These are phyloP conservation scores for Fragaria vesca DNA, from an alignment of 306 rosid genomes.

Conservation along the genomic window DNA sequence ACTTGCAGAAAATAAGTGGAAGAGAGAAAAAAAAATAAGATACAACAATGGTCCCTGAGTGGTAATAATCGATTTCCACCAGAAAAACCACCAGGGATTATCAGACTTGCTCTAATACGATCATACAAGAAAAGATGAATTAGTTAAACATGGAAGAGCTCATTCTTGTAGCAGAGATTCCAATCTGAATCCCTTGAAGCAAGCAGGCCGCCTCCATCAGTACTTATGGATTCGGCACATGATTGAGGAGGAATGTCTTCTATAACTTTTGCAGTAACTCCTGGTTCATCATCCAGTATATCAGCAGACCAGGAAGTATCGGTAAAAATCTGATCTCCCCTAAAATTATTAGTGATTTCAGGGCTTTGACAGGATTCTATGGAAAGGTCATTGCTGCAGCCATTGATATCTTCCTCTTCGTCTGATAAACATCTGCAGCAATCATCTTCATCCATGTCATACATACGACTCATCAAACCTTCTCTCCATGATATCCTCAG, in stretches of 20 bases:
- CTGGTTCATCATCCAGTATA: conserved; percentile 29
- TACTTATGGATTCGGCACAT: conserved; percentile 67
- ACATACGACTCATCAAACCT: conserved; percentile 52
- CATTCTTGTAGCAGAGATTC: conserved; percentile 53
- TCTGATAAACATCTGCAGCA: conserved; percentile 80
- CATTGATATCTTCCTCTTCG: conserved; percentile 53
- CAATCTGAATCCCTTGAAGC: conserved; percentile 76
- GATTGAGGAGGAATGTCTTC: conserved; percentile 29
- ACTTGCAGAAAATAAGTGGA: not conserved
- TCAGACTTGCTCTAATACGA: conserved; percentile 19
- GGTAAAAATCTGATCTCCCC: conserved; percentile 22
- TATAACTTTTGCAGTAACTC: conserved; percentile 25
- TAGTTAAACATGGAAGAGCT: conserved; percentile 44
- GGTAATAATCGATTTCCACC: conserved; percentile 3
- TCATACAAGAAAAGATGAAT: conserved; percentile 17
- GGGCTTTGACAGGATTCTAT: conserved; percentile 27
- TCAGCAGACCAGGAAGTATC: conserved; percentile 24
- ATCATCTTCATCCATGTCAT: conserved; percentile 65
- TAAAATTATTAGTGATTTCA: conserved; percentile 28
- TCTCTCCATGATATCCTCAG: conserved; percentile 82
- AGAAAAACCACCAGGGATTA: conserved; percentile 18
- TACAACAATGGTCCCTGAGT: not conserved
- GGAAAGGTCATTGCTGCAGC: conserved; percentile 25
- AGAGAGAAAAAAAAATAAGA: not conserved
- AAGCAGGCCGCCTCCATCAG: conserved; percentile 60